phyloP scores from a whole-genome alignment of 2,329 filamentous ascomycete species.

The Xylaria sp. region DNA sequence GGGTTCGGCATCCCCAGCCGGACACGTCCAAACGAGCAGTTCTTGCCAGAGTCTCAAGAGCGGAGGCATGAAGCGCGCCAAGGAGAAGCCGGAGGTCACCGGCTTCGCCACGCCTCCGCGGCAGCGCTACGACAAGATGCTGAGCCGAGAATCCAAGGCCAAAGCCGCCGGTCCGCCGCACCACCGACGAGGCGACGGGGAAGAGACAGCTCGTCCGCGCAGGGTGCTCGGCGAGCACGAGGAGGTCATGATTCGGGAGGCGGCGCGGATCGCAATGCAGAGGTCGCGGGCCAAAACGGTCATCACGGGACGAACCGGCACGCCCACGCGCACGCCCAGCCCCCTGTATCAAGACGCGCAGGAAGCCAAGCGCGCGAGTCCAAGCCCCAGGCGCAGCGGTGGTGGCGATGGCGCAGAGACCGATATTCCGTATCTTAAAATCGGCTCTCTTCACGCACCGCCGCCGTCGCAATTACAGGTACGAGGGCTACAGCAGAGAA shows the following conservation, averaged over 20 bases:
- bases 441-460: neutral
- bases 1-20: neutral
- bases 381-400: slow-evolving; percentile 17
- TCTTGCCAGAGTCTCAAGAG: neutral
- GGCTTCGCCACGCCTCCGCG: neutral
- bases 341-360: slow-evolving; percentile 21
- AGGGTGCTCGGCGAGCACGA: slow-evolving; percentile 17
- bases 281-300: slow-evolving; percentile 32
- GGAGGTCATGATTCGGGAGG: slow-evolving; percentile 35
- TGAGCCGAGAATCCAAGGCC: neutral
- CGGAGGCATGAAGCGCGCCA: neutral
- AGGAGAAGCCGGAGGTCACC: neutral
- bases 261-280: slow-evolving; percentile 36
- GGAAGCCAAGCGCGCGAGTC: slow-evolving; percentile 3
- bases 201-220: slow-evolving; percentile 7
- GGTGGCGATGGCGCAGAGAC: slow-evolving; percentile 30
- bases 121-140: neutral
- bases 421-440: slow-evolving; percentile 31
- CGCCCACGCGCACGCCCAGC: slow-evolving; percentile 18
- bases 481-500: neutral
- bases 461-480: neutral
- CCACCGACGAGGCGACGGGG: neutral
- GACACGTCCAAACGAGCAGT: too few relatives aligned
- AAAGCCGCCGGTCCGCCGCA: neutral
- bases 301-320: slow-evolving; percentile 18